Evolutionary conservation across 768 basidiomycete genomes (phyloP).

Genomic region (Lactarius hatsudake): DNA sequence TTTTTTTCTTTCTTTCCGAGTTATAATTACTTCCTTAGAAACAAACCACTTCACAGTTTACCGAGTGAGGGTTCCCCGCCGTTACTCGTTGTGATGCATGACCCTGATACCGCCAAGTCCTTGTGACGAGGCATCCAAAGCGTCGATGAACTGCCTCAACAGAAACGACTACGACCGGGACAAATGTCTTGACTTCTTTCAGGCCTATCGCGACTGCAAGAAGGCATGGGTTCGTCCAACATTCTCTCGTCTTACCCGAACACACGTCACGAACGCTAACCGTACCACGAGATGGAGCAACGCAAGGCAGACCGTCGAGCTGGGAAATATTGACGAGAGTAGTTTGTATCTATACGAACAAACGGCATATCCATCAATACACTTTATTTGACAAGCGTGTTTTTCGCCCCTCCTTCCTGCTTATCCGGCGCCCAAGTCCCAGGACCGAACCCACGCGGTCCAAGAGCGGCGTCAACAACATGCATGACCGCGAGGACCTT

Average conservation of each 20-base stretch:
- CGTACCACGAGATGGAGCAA: conserved; percentile 55
- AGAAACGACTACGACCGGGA: conserved; percentile 66
- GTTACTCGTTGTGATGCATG: neutral
- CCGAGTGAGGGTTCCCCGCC: conserved; percentile 14
- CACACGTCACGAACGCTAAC: no score
- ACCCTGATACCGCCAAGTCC: conserved; percentile 47
- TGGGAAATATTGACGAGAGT: conserved; percentile 30
- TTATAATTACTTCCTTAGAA: conserved; percentile 6
- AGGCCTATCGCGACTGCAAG: conserved; percentile 81
- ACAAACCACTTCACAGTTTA: conserved; percentile 24
- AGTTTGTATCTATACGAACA: neutral
- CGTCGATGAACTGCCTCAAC: conserved; percentile 70
- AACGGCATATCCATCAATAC: conserved; percentile 1
- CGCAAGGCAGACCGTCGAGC: conserved; percentile 59
- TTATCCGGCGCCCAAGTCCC: conserved; percentile 44
- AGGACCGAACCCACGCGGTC: conserved; percentile 68
- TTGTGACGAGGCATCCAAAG: conserved; percentile 72
- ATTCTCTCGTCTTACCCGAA: neutral
- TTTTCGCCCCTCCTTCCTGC: neutral
- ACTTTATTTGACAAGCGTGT: neutral
- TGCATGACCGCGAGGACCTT: conserved; percentile 79
- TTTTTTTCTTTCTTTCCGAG: neutral
- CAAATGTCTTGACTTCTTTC: conserved; percentile 74
- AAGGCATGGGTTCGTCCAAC: conserved; percentile 61
- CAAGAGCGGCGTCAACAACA: conserved; percentile 67